Evolutionary conservation across 495 filamentous ascomycete genomes (phyloP), one percentile per base, ranked within the genome.

Genomic region (Talaromyces wortmannii): DNA sequence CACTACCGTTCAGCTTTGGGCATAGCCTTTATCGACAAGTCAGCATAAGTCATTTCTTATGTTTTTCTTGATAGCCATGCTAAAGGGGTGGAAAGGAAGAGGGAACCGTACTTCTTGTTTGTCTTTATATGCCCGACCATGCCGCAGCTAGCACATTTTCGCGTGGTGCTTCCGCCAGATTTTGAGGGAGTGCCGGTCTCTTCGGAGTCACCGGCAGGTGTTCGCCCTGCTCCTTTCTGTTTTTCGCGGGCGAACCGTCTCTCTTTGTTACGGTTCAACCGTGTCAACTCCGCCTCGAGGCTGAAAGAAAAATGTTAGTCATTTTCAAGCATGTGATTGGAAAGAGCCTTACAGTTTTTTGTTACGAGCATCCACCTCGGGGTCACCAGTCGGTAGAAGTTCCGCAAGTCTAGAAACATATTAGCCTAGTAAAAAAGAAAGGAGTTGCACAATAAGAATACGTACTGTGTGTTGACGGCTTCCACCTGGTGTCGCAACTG

Each of bases 111-210:
- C 88, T 92, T 97, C 78, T 96, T 94, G 76, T 97, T 97, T n/a
- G 92, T 97, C 71, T 95, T 95, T 78, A 99, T 99, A 63, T 99
- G 94, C 23, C 94, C 94, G 17, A 92, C 86, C 62, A 91, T 86
- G 32, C 92, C 92, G 62, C 94, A 99, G 68, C 96, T 97, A 29
- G 95, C 92, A 64, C 94, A 99, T 68, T 97, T 97, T 58, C 95
- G 81, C 30, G 89, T 89, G 2, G 94, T 99, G 58, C 80, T 81
- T 17, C 70, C 76, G 17, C 69, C 56, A 1, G 83, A 75, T 54
- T 79, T 81, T 33, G 69, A 67, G 31, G 73, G 70, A 31, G 67
- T 70, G 48, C 67, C 72, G 17, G 71, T 76, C n/a, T 75, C 73
- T 7, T 67, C 64, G 5, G 65, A 69, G 12, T 76, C 74, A 45